Percentiles rank a stretch among this genome's conserved stretches.
Evolutionary conservation across 495 filamentous ascomycete genomes (phyloP).

Genomic region (Neurospora sp.): DNA sequence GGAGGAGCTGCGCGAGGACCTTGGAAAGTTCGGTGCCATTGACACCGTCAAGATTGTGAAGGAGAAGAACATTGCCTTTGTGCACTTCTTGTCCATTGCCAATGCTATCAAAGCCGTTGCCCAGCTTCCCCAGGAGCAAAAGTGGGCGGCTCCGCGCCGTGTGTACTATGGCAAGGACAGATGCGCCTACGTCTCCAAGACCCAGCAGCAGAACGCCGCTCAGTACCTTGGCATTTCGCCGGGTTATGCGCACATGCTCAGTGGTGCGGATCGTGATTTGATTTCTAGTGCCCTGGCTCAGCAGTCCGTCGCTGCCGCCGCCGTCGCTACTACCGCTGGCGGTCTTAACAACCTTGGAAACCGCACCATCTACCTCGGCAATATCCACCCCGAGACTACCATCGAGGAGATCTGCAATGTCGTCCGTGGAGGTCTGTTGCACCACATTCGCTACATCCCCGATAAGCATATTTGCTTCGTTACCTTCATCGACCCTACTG

Average conservation of each 20-base stretch:
- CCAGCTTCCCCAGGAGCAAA: conserved; percentile 88
- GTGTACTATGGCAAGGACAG: conserved; percentile 99
- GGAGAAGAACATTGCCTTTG: conserved; percentile 96
- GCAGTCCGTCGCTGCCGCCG: conserved; percentile 93
- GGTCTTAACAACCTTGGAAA: conserved; percentile 96
- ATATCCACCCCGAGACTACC: conserved; percentile 97
- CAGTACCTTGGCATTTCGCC: conserved; percentile 97
- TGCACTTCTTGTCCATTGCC: conserved; percentile 94
- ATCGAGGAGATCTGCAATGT: conserved; percentile 99
- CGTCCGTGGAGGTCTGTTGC: conserved; percentile 82
- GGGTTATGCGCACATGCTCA: conserved; percentile 93
- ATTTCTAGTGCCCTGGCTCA: conserved; percentile 94
- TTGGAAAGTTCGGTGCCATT: conserved; percentile 92
- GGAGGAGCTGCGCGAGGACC: conserved; percentile 86
- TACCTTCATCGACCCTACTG: conserved; percentile 97
- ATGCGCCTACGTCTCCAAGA: conserved; percentile 98
- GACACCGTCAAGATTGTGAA: conserved; percentile 97
- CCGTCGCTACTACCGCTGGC: conserved; percentile 90
- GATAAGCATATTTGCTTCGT: conserved; percentile 99
- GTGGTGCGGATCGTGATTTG: conserved; percentile 87
- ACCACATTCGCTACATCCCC: conserved; percentile 97
- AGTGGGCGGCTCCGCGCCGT: conserved; percentile 90
- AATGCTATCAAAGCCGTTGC: conserved; percentile 99
- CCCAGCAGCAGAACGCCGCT: conserved; percentile 97
- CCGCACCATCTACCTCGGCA: conserved; percentile 93